Base-by-base conservation (phyloP, 805 yeast genomes). In the Lipomyces orientalis region DNA sequence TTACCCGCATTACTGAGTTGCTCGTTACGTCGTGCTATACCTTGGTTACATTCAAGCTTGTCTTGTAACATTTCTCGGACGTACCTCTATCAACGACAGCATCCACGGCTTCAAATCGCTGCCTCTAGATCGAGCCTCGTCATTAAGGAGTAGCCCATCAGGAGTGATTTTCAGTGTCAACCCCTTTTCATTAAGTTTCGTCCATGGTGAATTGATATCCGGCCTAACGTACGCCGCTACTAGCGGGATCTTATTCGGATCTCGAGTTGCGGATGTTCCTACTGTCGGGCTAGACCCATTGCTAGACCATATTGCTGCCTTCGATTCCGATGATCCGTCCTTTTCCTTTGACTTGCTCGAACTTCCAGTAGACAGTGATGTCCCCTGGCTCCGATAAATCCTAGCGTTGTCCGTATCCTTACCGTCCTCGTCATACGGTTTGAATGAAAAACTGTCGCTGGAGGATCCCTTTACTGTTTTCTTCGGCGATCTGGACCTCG, bases 91-190 rank as follows among this genome's bases (percentile, higher is more conserved):
- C 12, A 46, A 35, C 33, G 59, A 64, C 7, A 68, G 55, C 71
- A 68, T 68, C 70, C 70, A 63, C n/a, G 70, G 57, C 22, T 60
- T 63, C 25, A 68, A 54, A 25, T 68, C 70, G 29, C 68, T 57
- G 9, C 71, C 67, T 29, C 66, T 56, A 4, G 61, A 33, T 7
- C 64, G 67, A 22, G 60, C 37, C 19, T 61, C 64, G 60, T 68
- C 65, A n/a, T 60, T 59, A 33, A 68, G 57, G 16, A 56, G 39
- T n/a, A 68, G 51, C 2, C 71, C 71, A 1, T 65, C 66, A 25
- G 65, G 19, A 4, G 64, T 63, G 14, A 68, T 62, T 33, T 64
- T 56, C 14, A 68, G 43, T 25, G 67, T 22, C 39, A 68, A 35
- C 4, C 64, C 54, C 52, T 54, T 37, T 31, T 70, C 71, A 12